Conservation (phyloP, 2,329 filamentous ascomycete genomes). For the Ophiobolus disseminans region DNA sequence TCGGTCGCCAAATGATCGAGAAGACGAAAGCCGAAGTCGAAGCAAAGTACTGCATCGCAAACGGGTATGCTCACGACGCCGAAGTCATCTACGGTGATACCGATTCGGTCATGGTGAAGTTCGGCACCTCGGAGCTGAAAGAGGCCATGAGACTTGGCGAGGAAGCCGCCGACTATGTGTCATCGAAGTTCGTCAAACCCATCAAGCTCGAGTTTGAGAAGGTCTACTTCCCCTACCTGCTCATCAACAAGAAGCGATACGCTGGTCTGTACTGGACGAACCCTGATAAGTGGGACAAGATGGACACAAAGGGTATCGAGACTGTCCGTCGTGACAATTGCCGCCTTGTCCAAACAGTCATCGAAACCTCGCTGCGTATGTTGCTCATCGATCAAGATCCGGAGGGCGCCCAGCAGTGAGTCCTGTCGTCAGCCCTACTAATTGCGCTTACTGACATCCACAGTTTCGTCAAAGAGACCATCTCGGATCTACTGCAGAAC, state of each 20-base stretch:
- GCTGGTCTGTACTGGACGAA: conserved; percentile 98
- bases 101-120: conserved; percentile 99
- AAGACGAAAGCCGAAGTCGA: conserved; percentile 97
- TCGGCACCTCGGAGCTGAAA: conserved; percentile 83
- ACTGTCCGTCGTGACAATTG: conserved; percentile 98
- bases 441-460: conserved; percentile 45
- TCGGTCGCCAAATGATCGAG: conserved; percentile 98
- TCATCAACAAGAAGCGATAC: conserved; percentile 99
- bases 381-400: conserved; percentile 93
- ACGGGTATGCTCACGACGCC: conserved; percentile 92
- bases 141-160: conserved; percentile 96
- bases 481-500: conserved; percentile 86
- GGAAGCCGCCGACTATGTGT: conserved; percentile 88
- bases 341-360: conserved; percentile 91
- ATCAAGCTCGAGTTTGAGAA: conserved; percentile 99
- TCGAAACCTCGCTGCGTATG: conserved; percentile 95
- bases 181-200: conserved; percentile 89
- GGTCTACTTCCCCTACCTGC: conserved; percentile 95
- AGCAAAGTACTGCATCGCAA: conserved; percentile 84
- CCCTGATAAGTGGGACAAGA: conserved; percentile 95
- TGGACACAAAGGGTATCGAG: conserved; percentile 99
- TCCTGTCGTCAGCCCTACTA: conserved; percentile 31
- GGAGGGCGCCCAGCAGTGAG: conserved; percentile 89
- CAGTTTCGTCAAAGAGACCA: conserved; percentile 10
- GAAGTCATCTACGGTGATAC: conserved; percentile 99